phyloP scores from a whole-genome alignment of 345 rosid species.

The Rhodomyrtus tomentosa region DNA sequence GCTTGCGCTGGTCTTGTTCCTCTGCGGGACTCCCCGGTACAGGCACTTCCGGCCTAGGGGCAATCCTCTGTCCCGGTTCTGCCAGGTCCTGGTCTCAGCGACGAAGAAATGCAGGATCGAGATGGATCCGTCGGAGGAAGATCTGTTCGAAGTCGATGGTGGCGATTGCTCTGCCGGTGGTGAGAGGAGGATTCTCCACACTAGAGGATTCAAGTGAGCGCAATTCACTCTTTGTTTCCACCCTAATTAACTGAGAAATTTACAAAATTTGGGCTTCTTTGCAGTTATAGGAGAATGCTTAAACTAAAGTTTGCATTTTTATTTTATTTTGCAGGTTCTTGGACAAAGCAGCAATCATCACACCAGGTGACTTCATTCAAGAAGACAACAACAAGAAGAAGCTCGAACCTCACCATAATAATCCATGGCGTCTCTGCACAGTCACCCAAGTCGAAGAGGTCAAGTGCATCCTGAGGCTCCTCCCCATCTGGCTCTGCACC shows the following conservation, averaged over 20 bases:
- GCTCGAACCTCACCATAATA: not conserved
- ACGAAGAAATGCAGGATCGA: constrained; percentile 39
- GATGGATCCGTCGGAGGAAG: constrained; percentile 12
- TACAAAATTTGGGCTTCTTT: not conserved
- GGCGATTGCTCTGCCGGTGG: constrained; percentile 8
- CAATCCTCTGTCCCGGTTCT: constrained; percentile 67
- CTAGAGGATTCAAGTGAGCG: constrained; percentile 59
- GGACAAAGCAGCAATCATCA: constrained; percentile 73
- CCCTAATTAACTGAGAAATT: not conserved
- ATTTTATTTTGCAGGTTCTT: constrained; percentile 39
- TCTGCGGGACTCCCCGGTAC: constrained; percentile 68
- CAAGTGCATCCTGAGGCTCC: constrained; percentile 72
- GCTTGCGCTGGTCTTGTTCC: constrained; percentile 55
- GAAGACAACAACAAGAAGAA: not conserved
- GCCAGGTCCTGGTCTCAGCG: constrained; percentile 77
- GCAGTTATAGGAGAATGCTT: not conserved
- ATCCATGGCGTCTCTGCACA: constrained; percentile 75
- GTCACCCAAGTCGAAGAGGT: constrained; percentile 95
- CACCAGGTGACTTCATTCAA: constrained; percentile 36
- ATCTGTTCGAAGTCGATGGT: constrained; percentile 36
- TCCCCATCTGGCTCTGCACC: constrained; percentile 97
- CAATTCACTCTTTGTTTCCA: not conserved
- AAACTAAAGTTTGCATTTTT: not conserved
- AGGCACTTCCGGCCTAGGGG: constrained; percentile 68
- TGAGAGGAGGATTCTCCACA: constrained; percentile 58